Evolutionary conservation across 208 protist genomes (phyloP), one percentile per base, ranked within the genome.

Genomic region (Tetramitus jugosus): DNA sequence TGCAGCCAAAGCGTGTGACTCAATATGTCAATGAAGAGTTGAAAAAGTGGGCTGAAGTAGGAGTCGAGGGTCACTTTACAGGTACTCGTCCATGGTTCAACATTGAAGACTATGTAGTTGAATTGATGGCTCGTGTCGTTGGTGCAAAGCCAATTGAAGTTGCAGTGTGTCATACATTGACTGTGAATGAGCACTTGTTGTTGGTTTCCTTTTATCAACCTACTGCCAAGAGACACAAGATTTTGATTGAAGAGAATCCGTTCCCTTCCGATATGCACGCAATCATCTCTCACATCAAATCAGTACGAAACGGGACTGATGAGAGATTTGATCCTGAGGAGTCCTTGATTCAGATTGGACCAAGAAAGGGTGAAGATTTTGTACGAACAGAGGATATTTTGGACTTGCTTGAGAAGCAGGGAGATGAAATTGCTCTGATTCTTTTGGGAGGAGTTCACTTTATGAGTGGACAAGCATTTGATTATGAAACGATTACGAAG

Each of bases 121-220:
- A 87, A 42, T 81, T 86, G 71, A 88, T 94, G 68, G 84, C 89
- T 13, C 37, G 76, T 2, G 62, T 98, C 60, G 90, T 95, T 23
- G 94, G 92, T 42, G 91, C 90, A 2, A 81, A 86, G n/a, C 71
- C 84, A 23, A 84, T 84, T 42, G 93, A 94, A 84, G 91, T 95
- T 76, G 87, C 87, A 56, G 74, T 95, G 46, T 96, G 95, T 93
- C 97, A 97, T 80, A 84, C 87, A n/a, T 86, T 95, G 23, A 95
- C 94, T 23, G 90, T 91, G 3, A 97, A 98, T 79, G 61, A 97
- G 52, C 92, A 95, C 65, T 69, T 96, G 31, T 84, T 97, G 77
- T 68, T 97, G 67, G 80, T 82, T 26, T 84, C 91, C 37, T 98
- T 97, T 82, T 98, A 96, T 84, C 83, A 84, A 23, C 91, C 95